A percentile compares a stretch with the other conserved stretches of the same genome.
phyloP scores from a whole-genome alignment of 495 filamentous ascomycete species.

The Penicillium lagena region DNA sequence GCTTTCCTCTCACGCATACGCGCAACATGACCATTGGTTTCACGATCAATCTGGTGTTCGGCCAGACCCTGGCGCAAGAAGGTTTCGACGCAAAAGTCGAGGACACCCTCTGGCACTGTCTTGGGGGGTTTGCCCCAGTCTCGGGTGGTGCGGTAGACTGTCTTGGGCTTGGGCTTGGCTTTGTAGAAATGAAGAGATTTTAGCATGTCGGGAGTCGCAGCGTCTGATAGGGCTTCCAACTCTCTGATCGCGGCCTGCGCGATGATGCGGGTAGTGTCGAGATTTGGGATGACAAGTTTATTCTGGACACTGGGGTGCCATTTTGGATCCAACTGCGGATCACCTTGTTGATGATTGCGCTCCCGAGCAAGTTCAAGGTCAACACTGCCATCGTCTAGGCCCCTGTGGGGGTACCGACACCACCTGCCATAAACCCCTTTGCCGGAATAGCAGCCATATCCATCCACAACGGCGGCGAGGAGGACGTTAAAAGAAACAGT shows the following conservation, averaged over 20 bases:
- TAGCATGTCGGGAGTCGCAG: constrained; percentile 1
- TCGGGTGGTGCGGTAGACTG: not conserved
- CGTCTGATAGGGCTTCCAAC: not conserved
- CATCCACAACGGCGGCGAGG: constrained; percentile 41
- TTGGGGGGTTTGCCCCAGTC: constrained; percentile 5
- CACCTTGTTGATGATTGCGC: constrained; percentile 13
- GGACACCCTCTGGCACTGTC: constrained; percentile 12
- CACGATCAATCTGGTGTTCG: constrained; percentile 26
- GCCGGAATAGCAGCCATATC: constrained; percentile 34
- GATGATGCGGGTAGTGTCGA: constrained; percentile 38
- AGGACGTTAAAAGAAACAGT: constrained; percentile 39
- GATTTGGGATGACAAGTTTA: constrained; percentile 27
- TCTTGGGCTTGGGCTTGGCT: no score
- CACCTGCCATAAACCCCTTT: constrained; percentile 34
- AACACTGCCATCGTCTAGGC: constrained; percentile 26
- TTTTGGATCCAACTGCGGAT: constrained; percentile 22
- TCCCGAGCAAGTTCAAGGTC: constrained; percentile 16
- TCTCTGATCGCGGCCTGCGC: constrained; percentile 30
- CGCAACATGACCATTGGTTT: constrained; percentile 24
- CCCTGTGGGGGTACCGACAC: constrained; percentile 27
- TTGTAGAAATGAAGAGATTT: constrained; percentile 1
- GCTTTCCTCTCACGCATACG: constrained; percentile 7
- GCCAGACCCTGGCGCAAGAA: constrained; percentile 26
- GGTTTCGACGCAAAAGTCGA: constrained; percentile 31
- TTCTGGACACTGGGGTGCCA: constrained; percentile 19